Base-by-base conservation (phyloP, 345 rosid genomes). In the Microcos paniculata region DNA sequence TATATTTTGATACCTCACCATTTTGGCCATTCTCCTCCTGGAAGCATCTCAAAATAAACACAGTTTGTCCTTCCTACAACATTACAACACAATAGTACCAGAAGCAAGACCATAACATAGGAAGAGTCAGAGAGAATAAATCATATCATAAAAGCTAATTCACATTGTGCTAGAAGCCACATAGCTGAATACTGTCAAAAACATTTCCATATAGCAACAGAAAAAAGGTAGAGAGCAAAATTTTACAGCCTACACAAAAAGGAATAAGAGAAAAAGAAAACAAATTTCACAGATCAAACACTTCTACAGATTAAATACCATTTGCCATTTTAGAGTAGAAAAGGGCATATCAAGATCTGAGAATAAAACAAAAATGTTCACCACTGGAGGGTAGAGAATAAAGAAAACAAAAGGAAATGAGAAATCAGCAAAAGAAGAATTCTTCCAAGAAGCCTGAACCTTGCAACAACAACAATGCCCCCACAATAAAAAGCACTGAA, bases 21-120 rank as follows among this genome's bases (percentile, higher is more conserved):
- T 89, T 86, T 90, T 40, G 94, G 96, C 94, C 97, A 88, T 76
- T 86, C 92, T 79, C 97, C 94, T 84, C 35, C 84, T 0, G 98
- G 94, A 82, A 94, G 96, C 93, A 88, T 83, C 33, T 81, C 80
- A 62, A 82, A 40, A 73, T 88, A 82, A 70, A 85, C 80, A 38
- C 62, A 63, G 74, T 89, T 89, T 40, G 86, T 90, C 85, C 98
- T 86, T 59, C 96, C 96, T 91, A 62, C 43, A 82, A 73, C 14
- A 62, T n/a, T 8, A 77, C 0, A 68, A 38, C 8, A 68, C 42
- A 49, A 49, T 4, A 56, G 18, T 28, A 8, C 21, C 51, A 42
- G 11, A 63, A 63, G 49, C 46, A 35, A 62, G 72, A 68, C 13
- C 28, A 13, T 21, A 12, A n/a, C 70, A 33, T 64, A 26, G 33